Conservation (phyloP, 2,329 filamentous ascomycete genomes). For the Orbilia ellipsospora region DNA sequence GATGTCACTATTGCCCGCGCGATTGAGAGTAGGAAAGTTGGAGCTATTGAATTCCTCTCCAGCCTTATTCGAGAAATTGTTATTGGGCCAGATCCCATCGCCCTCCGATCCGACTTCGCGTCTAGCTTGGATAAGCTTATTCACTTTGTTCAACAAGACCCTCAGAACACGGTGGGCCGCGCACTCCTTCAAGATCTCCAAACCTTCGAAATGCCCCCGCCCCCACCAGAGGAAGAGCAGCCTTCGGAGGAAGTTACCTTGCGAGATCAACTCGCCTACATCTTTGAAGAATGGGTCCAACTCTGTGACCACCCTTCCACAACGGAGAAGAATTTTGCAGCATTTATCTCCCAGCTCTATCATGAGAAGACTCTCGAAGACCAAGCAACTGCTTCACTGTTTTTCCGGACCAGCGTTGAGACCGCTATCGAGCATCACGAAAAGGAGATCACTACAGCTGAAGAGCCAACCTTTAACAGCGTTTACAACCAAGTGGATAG, state of each 20-base stretch:
- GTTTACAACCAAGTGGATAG: conserved; percentile 76
- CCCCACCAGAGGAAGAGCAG: conserved; percentile 73
- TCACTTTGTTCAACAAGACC: conserved; percentile 58
- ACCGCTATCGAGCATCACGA: conserved; percentile 82
- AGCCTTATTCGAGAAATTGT: conserved; percentile 58
- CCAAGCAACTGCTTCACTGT: conserved; percentile 80
- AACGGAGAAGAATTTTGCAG: conserved; percentile 75
- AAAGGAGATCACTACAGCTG: conserved; percentile 68
- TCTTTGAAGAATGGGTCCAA: conserved; percentile 94
- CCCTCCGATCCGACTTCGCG: conserved; percentile 59
- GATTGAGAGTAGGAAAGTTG: conserved; percentile 57
- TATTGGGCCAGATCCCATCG: conserved; percentile 55
- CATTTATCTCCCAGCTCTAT: conserved; percentile 88
- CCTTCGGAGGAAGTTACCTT: conserved; percentile 74
- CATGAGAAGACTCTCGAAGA: conserved; percentile 76
- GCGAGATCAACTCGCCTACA: conserved; percentile 88
- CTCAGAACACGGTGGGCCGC: conserved; percentile 57
- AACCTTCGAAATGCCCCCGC: conserved; percentile 59
- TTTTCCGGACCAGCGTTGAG: conserved; percentile 84
- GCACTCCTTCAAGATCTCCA: conserved; percentile 58
- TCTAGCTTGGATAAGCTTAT: conserved; percentile 59
- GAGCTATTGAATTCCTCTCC: conserved; percentile 58
- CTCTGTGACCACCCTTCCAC: conserved; percentile 81
- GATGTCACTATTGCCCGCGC: conserved; percentile 61
- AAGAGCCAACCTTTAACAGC: conserved; percentile 61